phyloP scores from a whole-genome alignment of 1,284 basidiomycete genomes.

The Puccinia novopanici region DNA sequence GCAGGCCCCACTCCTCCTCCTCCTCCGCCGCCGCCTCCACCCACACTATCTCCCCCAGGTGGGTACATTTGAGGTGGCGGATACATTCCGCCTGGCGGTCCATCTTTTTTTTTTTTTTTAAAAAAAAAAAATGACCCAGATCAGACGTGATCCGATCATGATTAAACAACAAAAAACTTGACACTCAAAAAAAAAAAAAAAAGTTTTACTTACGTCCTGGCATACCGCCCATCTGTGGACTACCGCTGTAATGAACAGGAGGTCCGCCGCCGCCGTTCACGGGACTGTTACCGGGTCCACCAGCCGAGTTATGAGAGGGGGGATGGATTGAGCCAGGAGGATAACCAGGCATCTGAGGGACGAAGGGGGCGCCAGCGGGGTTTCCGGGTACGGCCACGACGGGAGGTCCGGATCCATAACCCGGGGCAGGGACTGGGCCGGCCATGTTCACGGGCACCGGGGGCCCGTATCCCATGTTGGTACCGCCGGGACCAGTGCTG shows the following conservation, averaged over 20 bases:
- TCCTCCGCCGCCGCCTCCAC: no score
- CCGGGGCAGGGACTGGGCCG: slow-evolving; percentile 15
- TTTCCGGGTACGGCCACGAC: slow-evolving; percentile 16
- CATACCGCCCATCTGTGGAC: slow-evolving; percentile 27
- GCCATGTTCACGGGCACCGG: slow-evolving; percentile 23
- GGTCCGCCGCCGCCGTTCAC: neutral
- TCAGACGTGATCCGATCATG: no score
- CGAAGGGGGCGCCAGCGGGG: slow-evolving; percentile 6
- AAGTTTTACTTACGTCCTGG: slow-evolving; percentile 25
- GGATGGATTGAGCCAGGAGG: slow-evolving; percentile 13
- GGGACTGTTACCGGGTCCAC: slow-evolving; percentile 6
- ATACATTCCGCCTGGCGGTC: no score
- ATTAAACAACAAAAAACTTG: no score
- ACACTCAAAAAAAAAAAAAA: no score
- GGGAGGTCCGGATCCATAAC: neutral
- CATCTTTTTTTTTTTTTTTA: no score
- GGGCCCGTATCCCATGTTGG: slow-evolving; percentile 13
- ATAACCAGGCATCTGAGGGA: neutral
- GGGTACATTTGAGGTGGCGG: no score
- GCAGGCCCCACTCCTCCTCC: no score
- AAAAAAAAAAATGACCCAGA: no score
- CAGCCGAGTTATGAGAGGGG: slow-evolving; percentile 4
- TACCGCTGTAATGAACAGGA: slow-evolving; percentile 12
- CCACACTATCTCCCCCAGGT: no score
- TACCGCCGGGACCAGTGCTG: slow-evolving; percentile 8